Base-by-base conservation (phyloP, 805 yeast genomes). In the Nakazawaea holstii region DNA sequence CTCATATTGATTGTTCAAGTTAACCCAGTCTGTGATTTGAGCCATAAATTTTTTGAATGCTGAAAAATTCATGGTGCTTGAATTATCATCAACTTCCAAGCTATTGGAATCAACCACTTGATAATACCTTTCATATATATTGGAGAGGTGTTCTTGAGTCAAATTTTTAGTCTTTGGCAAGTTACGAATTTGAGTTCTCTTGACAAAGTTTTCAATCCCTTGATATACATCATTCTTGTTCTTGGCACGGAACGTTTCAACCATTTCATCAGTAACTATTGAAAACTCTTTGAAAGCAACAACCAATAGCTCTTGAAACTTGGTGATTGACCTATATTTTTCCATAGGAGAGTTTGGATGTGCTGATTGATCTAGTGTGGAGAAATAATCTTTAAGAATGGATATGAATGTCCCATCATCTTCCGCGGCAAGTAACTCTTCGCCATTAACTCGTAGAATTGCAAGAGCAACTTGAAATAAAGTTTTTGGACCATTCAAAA, bases 401-500 rank as follows among this genome's bases (percentile, higher is more conserved):
- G 88, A 84, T 41, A 94, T 86, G 55, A 95, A 90, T 53, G 84
- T 80, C 2, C 98, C 98, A 61, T 94, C 98, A 67, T 94, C 99
- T 53, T 80, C 87, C 9, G 91, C 82, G 48, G 76, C 72, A 41
- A 94, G 64, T 7, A 94, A 69, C 51, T 79, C 84, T 54, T 90
- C 97, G 1, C 96, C 97, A 56, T 91, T 92, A 26, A 92, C 73
- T 54, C 90, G 80, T 42, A 94, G 66, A n/a, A 94, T 79, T 0
- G 97, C 99, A 50, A 94, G 69, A 0, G 96, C 95, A 7, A 94
- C 91, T 65, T 94, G 98, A 61, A 94, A 95, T 24, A 94, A 68
- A 0, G 94, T 84, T 54, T 82, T 82, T 2, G 96, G 82, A 0
- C 99, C 99, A 62, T 90, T 90, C 48, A 87, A 72, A 62, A 94